Percentiles rank a stretch among this genome's conserved stretches.
phyloP scores from a whole-genome alignment of 2,329 filamentous ascomycete genomes.

The Aotearoamyces nothofagi region DNA sequence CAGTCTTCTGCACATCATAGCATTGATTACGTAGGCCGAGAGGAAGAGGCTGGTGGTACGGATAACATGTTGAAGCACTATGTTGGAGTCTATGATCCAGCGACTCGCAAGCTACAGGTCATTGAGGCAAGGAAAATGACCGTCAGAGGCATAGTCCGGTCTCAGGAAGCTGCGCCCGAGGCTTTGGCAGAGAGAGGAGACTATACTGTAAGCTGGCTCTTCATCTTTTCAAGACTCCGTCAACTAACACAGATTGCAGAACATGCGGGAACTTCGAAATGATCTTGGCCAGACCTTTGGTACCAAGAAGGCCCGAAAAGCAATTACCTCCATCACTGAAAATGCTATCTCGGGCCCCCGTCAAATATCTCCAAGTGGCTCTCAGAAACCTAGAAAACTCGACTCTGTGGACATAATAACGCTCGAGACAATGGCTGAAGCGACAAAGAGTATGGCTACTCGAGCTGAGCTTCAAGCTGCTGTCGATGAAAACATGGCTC shows the following conservation, averaged over 20 bases:
- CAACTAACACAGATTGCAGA: conserved; percentile 23
- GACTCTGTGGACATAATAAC: conserved; percentile 42
- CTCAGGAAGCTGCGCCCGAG: conserved; percentile 34
- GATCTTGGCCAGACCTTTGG: conserved; percentile 67
- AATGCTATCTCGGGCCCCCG: conserved; percentile 46
- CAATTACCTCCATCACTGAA: conserved; percentile 49
- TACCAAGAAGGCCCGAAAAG: conserved; percentile 75
- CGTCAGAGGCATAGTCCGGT: conserved; percentile 38
- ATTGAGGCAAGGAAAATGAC: conserved; percentile 50
- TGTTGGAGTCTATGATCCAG: conserved; percentile 47
- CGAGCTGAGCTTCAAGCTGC: conserved; percentile 48
- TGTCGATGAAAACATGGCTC: conserved; percentile 54
- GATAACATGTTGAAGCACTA: conserved; percentile 43
- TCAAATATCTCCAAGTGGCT: conserved; percentile 20
- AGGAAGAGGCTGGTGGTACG: conserved; percentile 27
- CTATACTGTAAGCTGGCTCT: conserved; percentile 1
- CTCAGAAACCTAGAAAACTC: conserved; percentile 31
- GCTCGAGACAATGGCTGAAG: conserved; percentile 44
- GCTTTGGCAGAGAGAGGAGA: conserved; percentile 23
- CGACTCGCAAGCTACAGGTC: conserved; percentile 41
- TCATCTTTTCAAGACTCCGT: background rate
- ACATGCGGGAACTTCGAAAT: conserved; percentile 44
- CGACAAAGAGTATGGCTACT: conserved; percentile 51
- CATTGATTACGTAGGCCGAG: conserved; percentile 43
- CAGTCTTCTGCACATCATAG: conserved; percentile 40